phyloP scores from a whole-genome alignment of 2,329 filamentous ascomycete species.

The Aspergillus tamarii region DNA sequence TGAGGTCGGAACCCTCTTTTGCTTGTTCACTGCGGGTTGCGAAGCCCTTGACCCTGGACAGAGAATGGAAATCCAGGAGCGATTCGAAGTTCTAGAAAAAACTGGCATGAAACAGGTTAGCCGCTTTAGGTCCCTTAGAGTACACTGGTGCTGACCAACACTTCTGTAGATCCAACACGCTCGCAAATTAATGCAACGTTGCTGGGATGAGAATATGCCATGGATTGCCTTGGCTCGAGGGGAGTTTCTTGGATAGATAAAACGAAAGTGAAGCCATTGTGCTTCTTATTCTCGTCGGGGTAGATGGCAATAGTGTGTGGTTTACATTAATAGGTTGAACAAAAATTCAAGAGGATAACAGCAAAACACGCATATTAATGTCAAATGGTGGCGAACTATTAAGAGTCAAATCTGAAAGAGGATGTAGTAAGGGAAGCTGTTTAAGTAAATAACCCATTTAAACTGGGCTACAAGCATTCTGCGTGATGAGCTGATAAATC shows the following conservation, averaged over 20 bases:
- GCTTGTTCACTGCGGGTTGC: constrained; percentile 81
- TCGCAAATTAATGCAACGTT: constrained; percentile 44
- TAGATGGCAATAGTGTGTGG: background rate
- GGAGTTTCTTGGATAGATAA: constrained; percentile 39
- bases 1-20: constrained; percentile 76
- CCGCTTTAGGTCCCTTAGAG: background rate
- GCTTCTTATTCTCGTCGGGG: background rate
- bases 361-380: background rate
- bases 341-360: background rate
- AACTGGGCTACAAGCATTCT: too few relatives aligned
- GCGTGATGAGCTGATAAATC: background rate
- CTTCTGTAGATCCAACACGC: constrained; percentile 42
- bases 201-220: constrained; percentile 41
- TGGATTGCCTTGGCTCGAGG: constrained; percentile 45
- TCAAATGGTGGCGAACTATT: background rate
- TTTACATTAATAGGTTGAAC: background rate
- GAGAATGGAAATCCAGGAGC: constrained; percentile 63
- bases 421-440: background rate
- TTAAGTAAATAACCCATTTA: background rate
- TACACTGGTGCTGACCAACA: background rate
- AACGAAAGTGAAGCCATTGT: background rate
- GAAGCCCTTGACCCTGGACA: constrained; percentile 64
- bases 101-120: constrained; percentile 76
- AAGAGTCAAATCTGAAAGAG: background rate
- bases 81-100: constrained; percentile 69